Evolutionary conservation across 108 stramenopile species (phyloP), one percentile per base, ranked within the genome.

Genomic region (Discostella stelligeroides): DNA sequence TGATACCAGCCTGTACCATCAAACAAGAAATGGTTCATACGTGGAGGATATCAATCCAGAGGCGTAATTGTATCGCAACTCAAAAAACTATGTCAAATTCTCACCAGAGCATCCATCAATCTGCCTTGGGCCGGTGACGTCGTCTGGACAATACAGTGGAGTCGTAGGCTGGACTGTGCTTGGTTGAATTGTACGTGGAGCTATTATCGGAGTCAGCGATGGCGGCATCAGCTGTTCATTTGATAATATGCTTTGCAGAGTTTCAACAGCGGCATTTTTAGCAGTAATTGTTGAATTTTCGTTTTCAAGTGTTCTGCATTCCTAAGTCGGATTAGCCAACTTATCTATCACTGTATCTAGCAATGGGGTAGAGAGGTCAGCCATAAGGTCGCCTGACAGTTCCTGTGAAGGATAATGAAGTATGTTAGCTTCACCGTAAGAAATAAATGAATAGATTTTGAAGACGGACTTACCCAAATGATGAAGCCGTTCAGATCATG

Each of bases 401-500:
- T 45, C 43, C 43, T 45, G 43, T 2, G n/a, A 45, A 10, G 43
- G 43, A 45, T 17, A 45, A 45, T 1, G 1, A 45, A 34, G 5
- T 6, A 6, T 6, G 34, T 34, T 34, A 34, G 6, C 34, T 34
- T 34, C 34, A 34, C 3, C 6, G 3, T 6, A 45, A 4, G n/a
- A 45, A 10, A n/a, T 4, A 45, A 45, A 45, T 2, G n/a, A 45
- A 45, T 11, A 45, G 43, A 10, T 2, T 10, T 2, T 40, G 10
- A 4, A n/a, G 6, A 34, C 34, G 43, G 12, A 8, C 43, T 45
- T 45, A 45, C 43, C 43, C 43, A 45, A 10, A 45, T 45, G n/a
- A 45, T 45, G n/a, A 45, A 45, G 43, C 43, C 43, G 12, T 45
- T 45, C 43, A 45, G 43, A 45, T 45, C 43, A n/a, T 45, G 43